A percentile compares a stretch with the other conserved stretches of the same genome.
Evolutionary conservation across 1,139 yeast species (phyloP).

Genomic region (Yamadazyma dushanensis): DNA sequence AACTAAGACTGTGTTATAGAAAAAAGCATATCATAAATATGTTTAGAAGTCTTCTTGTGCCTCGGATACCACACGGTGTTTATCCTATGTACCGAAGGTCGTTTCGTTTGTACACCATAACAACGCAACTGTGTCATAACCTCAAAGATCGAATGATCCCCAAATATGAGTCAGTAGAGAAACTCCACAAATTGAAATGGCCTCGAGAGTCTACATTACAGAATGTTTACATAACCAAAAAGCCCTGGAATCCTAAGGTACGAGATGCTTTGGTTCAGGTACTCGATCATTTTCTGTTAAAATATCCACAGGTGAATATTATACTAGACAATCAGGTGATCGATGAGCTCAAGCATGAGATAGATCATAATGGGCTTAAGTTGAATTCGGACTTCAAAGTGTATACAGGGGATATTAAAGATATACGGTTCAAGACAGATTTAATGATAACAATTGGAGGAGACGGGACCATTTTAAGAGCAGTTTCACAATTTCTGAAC

Average conservation of each 20-base stretch:
- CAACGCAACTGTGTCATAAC: conserved; percentile 10
- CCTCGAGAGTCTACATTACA: conserved; percentile 43
- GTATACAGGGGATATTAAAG: conserved; percentile 60
- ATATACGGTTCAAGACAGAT: conserved; percentile 62
- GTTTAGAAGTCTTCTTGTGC: neutral
- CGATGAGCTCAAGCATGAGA: conserved; percentile 59
- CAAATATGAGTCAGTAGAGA: conserved; percentile 38
- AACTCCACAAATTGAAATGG: conserved; percentile 51
- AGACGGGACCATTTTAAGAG: conserved; percentile 88
- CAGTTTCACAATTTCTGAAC: conserved; percentile 64
- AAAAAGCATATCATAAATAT: too few species aligned
- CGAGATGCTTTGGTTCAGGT: conserved; percentile 66
- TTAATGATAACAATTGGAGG: conserved; percentile 88
- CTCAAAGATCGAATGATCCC: conserved; percentile 23
- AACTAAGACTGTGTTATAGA: too few species aligned
- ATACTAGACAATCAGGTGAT: conserved; percentile 77
- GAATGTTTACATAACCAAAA: conserved; percentile 77
- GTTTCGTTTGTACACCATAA: conserved; percentile 1
- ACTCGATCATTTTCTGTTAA: conserved; percentile 52
- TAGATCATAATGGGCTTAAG: conserved; percentile 10
- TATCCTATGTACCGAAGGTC: neutral
- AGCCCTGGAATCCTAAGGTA: conserved; percentile 74
- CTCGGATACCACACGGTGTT: neutral
- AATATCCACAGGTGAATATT: conserved; percentile 71
- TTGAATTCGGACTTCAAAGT: conserved; percentile 9